Evolutionary conservation across 495 filamentous ascomycete genomes (phyloP), one percentile per base, ranked within the genome.

Genomic region (Parachaetomium inaequale): DNA sequence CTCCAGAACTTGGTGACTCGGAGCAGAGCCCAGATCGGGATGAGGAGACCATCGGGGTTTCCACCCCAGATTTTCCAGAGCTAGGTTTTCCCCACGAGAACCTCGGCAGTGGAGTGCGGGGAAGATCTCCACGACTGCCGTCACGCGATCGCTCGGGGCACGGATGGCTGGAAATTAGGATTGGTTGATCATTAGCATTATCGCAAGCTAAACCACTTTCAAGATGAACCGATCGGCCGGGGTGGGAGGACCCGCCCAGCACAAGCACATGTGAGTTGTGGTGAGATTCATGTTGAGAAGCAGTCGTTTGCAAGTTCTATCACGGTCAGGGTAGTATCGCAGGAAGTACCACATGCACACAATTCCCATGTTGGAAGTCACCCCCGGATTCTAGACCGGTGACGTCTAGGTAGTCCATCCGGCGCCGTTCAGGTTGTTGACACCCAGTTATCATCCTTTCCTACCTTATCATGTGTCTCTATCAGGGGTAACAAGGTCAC

Each of bases 51-150:
- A 31, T 51, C 23, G 45, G 47, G 17, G 40, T 43, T 43, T 43
- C 4, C 4, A 32, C 31, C 4, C 31, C 4, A 32, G 8, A 32
- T 32, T 32, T 32, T 32, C 4, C 31, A 4, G 15, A 34, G 50
- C n/a, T n/a, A 32, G 34, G 34, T 14, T 29, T 34, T 53, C 29
- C 50, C 50, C 28, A 53, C 28, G 12, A 7, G 46, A 32, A 21
- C 51, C 51, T 53, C 51, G 51, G 51, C 51, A 36, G 7, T 14
- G 50, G 7, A 53, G 19, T 53, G 51, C 17, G 51, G 51, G 51
- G 51, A 23, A 23, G 51, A 45, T 45, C 36, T n/a, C n/a, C n/a
- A n/a, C 32, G 54, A 42, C 32, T 17, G 14, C 21, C 17, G 54
- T 43, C 54, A 56, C 19, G 29, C 50, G 50, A 31, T n/a, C 47